Percentiles rank a stretch among this genome's conserved stretches.
Conservation (phyloP, 2,329 filamentous ascomycete genomes). For the Colletotrichum karsti region DNA sequence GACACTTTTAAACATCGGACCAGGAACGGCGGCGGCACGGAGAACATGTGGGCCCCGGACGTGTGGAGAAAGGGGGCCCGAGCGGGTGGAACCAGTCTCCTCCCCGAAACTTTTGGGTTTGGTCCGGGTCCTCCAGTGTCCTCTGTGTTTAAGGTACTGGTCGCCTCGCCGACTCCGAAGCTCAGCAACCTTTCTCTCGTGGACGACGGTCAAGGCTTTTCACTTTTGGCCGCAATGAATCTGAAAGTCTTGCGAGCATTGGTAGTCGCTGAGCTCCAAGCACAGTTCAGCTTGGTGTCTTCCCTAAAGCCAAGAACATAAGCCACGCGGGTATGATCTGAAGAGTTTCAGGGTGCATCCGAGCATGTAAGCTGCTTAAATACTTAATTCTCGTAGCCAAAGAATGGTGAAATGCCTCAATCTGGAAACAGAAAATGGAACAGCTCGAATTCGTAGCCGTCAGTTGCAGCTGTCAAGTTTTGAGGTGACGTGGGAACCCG, state of each 20-base stretch:
- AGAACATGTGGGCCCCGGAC: neutral
- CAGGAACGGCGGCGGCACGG: neutral
- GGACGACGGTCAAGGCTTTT: neutral
- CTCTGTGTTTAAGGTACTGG: neutral
- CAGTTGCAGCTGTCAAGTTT: neutral
- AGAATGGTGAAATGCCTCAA: too few relatives aligned
- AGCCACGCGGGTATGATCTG: neutral
- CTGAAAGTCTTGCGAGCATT: neutral
- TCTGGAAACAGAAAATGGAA: neutral
- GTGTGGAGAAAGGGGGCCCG: neutral
- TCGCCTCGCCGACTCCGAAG: neutral
- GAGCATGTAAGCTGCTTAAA: neutral
- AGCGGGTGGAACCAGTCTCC: too few relatives aligned
- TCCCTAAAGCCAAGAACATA: neutral
- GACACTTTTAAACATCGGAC: neutral
- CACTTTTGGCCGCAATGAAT: neutral
- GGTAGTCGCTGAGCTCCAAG: too few relatives aligned
- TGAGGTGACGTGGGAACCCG: neutral
- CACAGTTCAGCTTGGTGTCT: neutral
- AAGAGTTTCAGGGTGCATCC: conserved; percentile 5
- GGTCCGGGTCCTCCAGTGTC: neutral
- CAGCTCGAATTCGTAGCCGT: too few relatives aligned
- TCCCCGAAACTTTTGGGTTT: neutral
- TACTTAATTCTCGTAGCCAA: too few relatives aligned
- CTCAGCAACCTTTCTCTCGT: conserved; percentile 1